Percentiles rank a stretch among this genome's conserved stretches.
phyloP scores from a whole-genome alignment of 108 stramenopile genomes.

The Pinguiococcus pyrenoidosus region DNA sequence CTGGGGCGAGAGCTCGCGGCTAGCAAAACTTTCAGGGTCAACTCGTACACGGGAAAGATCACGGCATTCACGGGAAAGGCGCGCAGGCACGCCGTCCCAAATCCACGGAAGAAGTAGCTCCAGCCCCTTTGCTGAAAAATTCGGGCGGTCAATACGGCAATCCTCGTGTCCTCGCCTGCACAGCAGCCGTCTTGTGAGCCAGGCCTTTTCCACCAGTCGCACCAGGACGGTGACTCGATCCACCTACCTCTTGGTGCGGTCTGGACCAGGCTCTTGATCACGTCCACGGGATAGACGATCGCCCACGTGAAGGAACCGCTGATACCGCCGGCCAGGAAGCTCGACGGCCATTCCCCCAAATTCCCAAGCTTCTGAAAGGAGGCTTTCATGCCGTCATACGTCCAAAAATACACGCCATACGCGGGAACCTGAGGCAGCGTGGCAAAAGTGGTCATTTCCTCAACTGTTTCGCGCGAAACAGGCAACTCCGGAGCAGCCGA shows the following conservation, averaged over 20 bases:
- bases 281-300: constrained; percentile 72
- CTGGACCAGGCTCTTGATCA: constrained; percentile 73
- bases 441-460: too few relatives aligned
- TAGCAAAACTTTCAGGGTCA: constrained; percentile 8
- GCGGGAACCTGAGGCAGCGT: constrained; percentile 72
- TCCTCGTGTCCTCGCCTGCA: background rate
- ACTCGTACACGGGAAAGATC: constrained; percentile 76
- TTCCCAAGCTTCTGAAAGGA: constrained; percentile 11
- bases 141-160: background rate
- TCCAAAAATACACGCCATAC: constrained; percentile 71
- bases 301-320: constrained; percentile 70
- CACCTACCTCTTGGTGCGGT: constrained; percentile 28
- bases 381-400: constrained; percentile 48
- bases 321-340: constrained; percentile 66
- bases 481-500: too few relatives aligned
- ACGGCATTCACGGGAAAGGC: constrained; percentile 86
- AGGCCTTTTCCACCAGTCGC: background rate
- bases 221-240: background rate
- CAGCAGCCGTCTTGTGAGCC: background rate
- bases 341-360: constrained; percentile 18
- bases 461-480: too few relatives aligned
- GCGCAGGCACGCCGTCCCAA: constrained; percentile 61
- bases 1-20: too few relatives aligned
- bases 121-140: constrained; percentile 5
- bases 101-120: constrained; percentile 60